Evolutionary conservation across 2,329 filamentous ascomycete genomes (phyloP), one percentile per base, ranked within the genome.

Genomic region (Diaporthe amygdali): DNA sequence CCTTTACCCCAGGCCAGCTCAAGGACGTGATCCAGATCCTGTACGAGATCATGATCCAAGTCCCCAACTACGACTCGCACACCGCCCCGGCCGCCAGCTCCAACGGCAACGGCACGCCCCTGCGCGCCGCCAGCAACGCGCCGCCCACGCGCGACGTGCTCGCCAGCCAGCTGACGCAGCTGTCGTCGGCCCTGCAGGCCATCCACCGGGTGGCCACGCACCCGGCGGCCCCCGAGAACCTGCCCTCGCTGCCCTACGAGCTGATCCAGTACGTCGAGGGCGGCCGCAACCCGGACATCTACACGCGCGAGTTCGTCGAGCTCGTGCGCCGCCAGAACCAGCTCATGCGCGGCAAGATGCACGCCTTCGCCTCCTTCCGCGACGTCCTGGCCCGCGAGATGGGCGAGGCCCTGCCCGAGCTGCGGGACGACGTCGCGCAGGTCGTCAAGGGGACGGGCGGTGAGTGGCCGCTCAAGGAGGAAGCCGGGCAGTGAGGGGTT

Each of bases 251-350:
- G 27, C 90, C 90, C 2, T 87, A 87, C 66, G 90, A 92, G 76
- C 86, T 93, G 15, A 85, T 92, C 72, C 84, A 89, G 77, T 93
- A 93, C 82, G 91, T 93, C 76, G 91, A 93, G 79, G 89, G 90
- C 78, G 91, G 91, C 54, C 90, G 91, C 64, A 93, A 93, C 83
- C 91, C 91, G 2, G 91, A 93, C 81, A 93, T 93, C 76, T 93
- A 93, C 84, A 93, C 91, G 68, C 86, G 91, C 77, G 91, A 93
- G 83, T 93, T 93, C 76, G 90, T 93, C 77, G 91, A 93, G 87
- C 84, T 91, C 66, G 90, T 91, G 30, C 83, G 90, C 68, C 84
- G 90, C 56, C 85, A 87, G 49, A 93, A 93, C 82, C 91, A 93
- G 84, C 82, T 91, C 73, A 86, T 91, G 83, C 85, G 87, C 76